Base-by-base conservation (phyloP, 768 basidiomycete species). In the Pleurotus djamor region DNA sequence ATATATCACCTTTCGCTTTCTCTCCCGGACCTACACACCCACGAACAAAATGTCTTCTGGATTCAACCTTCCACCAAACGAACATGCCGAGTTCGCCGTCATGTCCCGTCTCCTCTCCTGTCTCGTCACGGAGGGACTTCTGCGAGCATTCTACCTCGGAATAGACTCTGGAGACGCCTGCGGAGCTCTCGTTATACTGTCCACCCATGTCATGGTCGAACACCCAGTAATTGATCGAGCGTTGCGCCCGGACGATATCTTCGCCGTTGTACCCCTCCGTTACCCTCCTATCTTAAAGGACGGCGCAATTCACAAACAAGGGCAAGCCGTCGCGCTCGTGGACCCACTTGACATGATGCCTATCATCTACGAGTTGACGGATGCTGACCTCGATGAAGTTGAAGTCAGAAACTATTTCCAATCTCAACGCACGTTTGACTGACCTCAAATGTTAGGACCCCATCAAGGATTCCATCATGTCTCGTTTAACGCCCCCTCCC, bases 261-360 rank as follows among this genome's bases (percentile, higher is more conserved):
- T 81, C 45, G 77, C 71, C 35, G 72, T 84, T 36, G 71, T 83
- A 14, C 80, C 81, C 4, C 68, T 85, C 28, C 79, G 74, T 32
- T 72, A 77, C 60, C 51, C 75, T 16, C 84, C 84, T 2, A 73
- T 81, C 2, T 72, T 82, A 56, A 71, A 71, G 13, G 71, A 67
- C 14, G 49, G 64, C 10, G 48, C 59, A 21, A 28, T 50, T 2
- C 69, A 69, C 47, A 72, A 70, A 55, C 72, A 79, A 61, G 81
- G 79, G 16, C 66, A 67, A 10, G 65, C 68, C 9, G 75, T 84
- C 37, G 80, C 77, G 34, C 75, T 84, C 16, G 68, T 83, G 8
- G 83, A 85, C 64, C 84, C 84, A 4, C 69, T 84, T n/a, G 84
- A 85, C 64, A 84, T 85, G 82, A 57, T 77, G 14, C 79, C 81